Evolutionary conservation across 768 basidiomycete species (phyloP).

Genomic region (Mrakia hoshinonis): DNA sequence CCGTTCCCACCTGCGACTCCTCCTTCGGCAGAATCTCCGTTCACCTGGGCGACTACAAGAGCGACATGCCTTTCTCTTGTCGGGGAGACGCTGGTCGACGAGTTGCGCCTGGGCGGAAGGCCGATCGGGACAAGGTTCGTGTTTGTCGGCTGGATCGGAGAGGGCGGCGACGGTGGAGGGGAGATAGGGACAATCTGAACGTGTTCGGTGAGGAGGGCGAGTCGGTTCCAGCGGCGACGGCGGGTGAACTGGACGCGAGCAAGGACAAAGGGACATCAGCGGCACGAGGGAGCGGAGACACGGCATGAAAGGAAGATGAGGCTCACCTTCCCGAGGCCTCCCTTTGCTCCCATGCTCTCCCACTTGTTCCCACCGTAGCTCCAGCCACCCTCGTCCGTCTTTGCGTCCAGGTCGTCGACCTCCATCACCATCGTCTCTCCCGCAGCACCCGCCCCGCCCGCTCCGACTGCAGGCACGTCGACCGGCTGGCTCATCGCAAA

Average conservation of each 20-base stretch:
- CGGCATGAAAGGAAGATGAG: neutral
- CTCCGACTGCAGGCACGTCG: neutral
- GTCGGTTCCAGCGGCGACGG: conserved; percentile 21
- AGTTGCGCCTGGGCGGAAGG: neutral
- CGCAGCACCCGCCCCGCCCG: neutral
- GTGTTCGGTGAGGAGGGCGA: conserved; percentile 22
- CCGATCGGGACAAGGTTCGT: neutral
- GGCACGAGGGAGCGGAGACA: neutral
- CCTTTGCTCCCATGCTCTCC: conserved; percentile 65
- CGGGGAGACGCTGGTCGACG: neutral
- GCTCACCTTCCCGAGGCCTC: conserved; percentile 68
- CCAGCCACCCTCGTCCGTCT: conserved; percentile 83
- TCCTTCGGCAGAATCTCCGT: neutral
- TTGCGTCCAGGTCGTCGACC: conserved; percentile 29
- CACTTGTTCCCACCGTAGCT: conserved; percentile 92
- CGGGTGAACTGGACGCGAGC: conserved; percentile 23
- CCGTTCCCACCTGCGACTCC: neutral
- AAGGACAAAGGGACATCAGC: neutral
- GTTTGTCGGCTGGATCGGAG: neutral
- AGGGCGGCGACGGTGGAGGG: neutral
- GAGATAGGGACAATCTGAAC: conserved; percentile 14
- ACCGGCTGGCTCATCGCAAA: conserved; percentile 27
- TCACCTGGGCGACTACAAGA: neutral
- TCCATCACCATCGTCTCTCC: conserved; percentile 16
- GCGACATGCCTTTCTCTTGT: neutral